These are phyloP conservation scores for Choricystis sp. DNA, from an alignment of 139 green algal species.

Conservation along the genomic window DNA sequence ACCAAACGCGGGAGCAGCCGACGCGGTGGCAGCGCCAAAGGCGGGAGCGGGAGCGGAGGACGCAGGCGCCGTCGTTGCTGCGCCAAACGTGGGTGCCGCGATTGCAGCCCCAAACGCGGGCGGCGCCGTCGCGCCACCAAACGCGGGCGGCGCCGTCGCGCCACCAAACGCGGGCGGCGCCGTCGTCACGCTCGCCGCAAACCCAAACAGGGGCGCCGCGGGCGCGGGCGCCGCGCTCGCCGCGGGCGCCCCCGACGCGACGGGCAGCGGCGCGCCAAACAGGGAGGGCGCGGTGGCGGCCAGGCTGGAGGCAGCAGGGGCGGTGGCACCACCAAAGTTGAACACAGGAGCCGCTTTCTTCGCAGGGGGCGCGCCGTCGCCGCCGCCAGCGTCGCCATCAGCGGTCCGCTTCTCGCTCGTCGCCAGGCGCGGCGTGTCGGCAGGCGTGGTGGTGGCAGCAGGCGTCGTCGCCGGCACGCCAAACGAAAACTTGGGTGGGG, in stretches of 20 bases:
- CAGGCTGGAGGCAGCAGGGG: neutral
- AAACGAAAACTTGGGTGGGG: conserved; percentile 1
- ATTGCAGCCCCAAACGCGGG: neutral
- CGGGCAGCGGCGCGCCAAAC: too few species aligned
- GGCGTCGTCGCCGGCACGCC: neutral
- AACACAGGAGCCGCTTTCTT: neutral
- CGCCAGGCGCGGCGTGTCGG: neutral
- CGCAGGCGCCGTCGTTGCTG: neutral
- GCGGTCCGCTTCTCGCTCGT: neutral
- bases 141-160: neutral
- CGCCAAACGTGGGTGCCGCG: too few species aligned
- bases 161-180: too few species aligned
- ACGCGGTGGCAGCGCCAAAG: neutral
- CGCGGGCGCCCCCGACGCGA: too few species aligned
- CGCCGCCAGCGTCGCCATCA: neutral
- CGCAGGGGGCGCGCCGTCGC: neutral
- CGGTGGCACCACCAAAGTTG: conserved; percentile 4
- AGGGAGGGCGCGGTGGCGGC: neutral
- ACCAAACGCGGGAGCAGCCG: too few species aligned
- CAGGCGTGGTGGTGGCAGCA: neutral
- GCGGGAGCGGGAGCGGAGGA: too few species aligned
- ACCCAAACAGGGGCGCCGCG: too few species aligned
- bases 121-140: too few species aligned
- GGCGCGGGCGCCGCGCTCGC: too few species aligned
- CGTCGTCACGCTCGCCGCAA: too few species aligned